Evolutionary conservation across 1,284 basidiomycete species (phyloP).

Genomic region (Golubevia sp.): DNA sequence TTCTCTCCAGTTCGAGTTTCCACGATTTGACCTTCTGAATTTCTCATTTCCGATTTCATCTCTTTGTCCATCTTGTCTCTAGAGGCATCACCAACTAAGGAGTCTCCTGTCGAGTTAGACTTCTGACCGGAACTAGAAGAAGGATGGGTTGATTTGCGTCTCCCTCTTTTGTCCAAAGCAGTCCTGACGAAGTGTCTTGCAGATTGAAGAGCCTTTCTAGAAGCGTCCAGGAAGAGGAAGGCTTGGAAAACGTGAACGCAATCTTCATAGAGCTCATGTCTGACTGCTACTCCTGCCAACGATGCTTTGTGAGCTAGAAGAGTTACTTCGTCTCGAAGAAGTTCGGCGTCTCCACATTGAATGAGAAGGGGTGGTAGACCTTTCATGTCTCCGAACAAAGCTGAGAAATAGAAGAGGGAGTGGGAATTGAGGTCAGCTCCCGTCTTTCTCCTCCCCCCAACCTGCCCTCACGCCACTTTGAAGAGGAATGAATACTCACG

Average conservation of each 20-base stretch:
- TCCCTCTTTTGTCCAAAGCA: conserved; percentile 45
- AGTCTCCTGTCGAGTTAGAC: conserved; percentile 18
- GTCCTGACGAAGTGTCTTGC: conserved; percentile 59
- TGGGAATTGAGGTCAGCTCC: conserved; percentile 7
- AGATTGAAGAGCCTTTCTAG: conserved; percentile 57
- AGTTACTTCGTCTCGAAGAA: conserved; percentile 87
- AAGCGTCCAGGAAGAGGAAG: conserved; percentile 58
- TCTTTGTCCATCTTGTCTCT: conserved; percentile 38
- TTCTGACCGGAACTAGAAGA: too few species aligned
- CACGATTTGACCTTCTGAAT: conserved; percentile 25
- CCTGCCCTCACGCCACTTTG: not conserved
- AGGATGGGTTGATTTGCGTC: too few species aligned
- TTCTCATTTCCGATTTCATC: conserved; percentile 38
- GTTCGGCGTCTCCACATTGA: conserved; percentile 91
- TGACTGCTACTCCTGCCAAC: conserved; percentile 81
- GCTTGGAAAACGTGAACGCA: conserved; percentile 66
- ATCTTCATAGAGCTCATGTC: conserved; percentile 91
- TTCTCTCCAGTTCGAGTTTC: conserved; percentile 29
- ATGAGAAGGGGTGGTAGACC: conserved; percentile 88
- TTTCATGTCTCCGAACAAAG: conserved; percentile 87
- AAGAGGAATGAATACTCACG: conserved; percentile 13
- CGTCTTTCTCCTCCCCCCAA: not conserved
- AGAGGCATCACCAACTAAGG: conserved; percentile 11
- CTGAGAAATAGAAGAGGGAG: conserved; percentile 65
- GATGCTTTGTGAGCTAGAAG: conserved; percentile 93